A percentile compares a stretch with the other conserved stretches of the same genome.
These are phyloP conservation scores for Hypoxylon sp. DNA, from an alignment of 2,329 filamentous ascomycete genomes.

Conservation along the genomic window DNA sequence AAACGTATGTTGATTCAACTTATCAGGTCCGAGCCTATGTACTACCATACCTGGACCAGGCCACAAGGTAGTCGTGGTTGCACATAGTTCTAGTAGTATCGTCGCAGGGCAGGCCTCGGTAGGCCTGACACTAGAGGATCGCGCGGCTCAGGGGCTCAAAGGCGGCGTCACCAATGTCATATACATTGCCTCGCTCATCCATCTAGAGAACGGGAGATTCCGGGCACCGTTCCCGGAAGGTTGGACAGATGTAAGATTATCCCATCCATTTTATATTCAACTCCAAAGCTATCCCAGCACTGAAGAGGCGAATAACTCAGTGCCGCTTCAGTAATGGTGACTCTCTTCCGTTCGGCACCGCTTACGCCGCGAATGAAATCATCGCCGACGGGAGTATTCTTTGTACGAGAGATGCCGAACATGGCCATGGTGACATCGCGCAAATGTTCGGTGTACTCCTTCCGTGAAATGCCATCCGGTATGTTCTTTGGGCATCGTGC, in stretches of 20 bases:
- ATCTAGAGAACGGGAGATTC: neutral
- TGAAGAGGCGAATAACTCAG: too few species aligned
- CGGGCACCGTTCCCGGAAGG: constrained; percentile 1
- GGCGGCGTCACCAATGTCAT: constrained; percentile 34
- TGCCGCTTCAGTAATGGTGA: too few species aligned
- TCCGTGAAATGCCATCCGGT: too few species aligned
- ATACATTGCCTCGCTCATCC: constrained; percentile 32
- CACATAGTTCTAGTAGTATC: constrained; percentile 40
- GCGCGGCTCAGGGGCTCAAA: constrained; percentile 21
- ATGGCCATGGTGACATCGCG: too few species aligned
- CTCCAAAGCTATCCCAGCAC: too few species aligned
- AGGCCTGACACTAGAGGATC: constrained; percentile 30
- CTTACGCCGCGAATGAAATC: too few species aligned
- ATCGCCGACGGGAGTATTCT: too few species aligned
- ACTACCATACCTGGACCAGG: constrained; percentile 11
- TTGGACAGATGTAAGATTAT: constrained; percentile 27
- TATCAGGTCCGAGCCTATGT: constrained; percentile 18
- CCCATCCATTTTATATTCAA: neutral
- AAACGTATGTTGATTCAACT: constrained; percentile 16
- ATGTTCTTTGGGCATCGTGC: too few species aligned
- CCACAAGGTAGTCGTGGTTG: constrained; percentile 31
- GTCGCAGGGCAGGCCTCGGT: constrained; percentile 23
- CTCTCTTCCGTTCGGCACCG: too few species aligned
- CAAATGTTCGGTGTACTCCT: too few species aligned
- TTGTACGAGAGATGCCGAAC: too few species aligned